phyloP scores from a whole-genome alignment of 352 stramenopile species.

The Phytophthora fragariaefolia region DNA sequence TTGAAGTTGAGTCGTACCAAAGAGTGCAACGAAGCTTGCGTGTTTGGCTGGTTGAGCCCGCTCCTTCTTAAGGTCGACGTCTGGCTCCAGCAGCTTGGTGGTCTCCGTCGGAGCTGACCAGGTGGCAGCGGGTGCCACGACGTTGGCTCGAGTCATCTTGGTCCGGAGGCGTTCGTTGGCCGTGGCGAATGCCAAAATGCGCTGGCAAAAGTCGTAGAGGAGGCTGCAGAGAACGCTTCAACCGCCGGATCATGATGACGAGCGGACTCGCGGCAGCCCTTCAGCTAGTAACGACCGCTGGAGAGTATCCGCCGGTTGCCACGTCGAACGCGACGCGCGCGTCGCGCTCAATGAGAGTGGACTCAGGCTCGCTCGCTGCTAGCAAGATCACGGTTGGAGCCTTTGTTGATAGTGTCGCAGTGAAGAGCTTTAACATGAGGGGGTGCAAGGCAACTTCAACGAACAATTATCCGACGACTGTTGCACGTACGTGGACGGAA shows the following conservation, averaged over 20 bases:
- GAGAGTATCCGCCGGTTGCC: neutral
- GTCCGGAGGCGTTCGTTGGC: neutral
- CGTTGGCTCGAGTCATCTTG: conserved; percentile 28
- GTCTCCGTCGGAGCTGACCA: conserved; percentile 24
- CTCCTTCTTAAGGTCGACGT: conserved; percentile 23
- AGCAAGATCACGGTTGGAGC: neutral
- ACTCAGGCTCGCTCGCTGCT: neutral
- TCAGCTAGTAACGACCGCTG: conserved; percentile 14
- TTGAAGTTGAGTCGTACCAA: conserved; percentile 13
- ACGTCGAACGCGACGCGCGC: conserved; percentile 19
- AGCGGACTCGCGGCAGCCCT: conserved; percentile 9
- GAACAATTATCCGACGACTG: neutral
- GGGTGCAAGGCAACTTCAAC: too few relatives aligned
- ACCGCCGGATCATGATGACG: neutral
- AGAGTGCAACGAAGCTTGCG: conserved; percentile 33
- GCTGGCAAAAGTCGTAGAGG: too few relatives aligned
- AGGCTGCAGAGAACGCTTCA: conserved; percentile 1
- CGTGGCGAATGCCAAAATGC: conserved; percentile 10
- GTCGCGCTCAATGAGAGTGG: conserved; percentile 7
- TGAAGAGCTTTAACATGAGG: conserved; percentile 13
- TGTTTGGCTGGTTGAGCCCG: conserved; percentile 28
- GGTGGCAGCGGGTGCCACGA: conserved; percentile 19
- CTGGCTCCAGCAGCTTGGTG: conserved; percentile 30
- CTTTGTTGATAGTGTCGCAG: neutral
- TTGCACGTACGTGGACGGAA: neutral